Evolutionary conservation across 176 grass and related monocot genomes (phyloP), one percentile per base, ranked within the genome.

Genomic region (Phoenix dactylifera): DNA sequence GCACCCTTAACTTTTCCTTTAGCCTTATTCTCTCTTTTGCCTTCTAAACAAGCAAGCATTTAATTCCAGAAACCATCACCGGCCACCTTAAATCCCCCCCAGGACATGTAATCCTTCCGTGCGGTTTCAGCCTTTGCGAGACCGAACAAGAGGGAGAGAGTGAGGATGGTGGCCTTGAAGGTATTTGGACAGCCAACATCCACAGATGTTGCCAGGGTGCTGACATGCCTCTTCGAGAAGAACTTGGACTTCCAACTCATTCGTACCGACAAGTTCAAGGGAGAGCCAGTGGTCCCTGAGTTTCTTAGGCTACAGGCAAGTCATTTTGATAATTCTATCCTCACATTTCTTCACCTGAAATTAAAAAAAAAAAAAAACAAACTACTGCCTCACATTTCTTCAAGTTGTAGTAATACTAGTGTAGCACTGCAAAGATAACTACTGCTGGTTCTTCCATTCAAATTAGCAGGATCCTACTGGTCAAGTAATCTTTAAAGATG

Each of bases 161-260:
- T 6, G 18, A 89, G 65, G 83, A 73, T 84, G 35, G 77, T 70
- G 6, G 65, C 70, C 1, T 51, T 95, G 57, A 79, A 86, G 75
- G 91, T 95, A 72, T 87, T 90, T 24, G 91, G 91, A 7, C 86
- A 84, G 74, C 91, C 91, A 59, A 77, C 83, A 67, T 81, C 86
- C 57, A 90, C 86, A 0, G 83, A 90, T 16, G 91, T 90, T 3
- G 82, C 91, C 9, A 74, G 91, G 76, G 86, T 95, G 4, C 77
- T 95, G 9, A 65, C 83, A 52, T 95, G 86, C 72, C 91, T 95
- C 49, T 90, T 95, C 48, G 91, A 95, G 81, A 90, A 95, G 71
- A 71, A 95, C 72, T 77, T 90, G 3, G 77, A 81, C 48, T 95
- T 95, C 68, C 77, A 95, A 71, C 80, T 95, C 64, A 35, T 95